These are phyloP conservation scores for Acer yangbiense DNA, from an alignment of 345 rosid genomes.

Conservation along the genomic window DNA sequence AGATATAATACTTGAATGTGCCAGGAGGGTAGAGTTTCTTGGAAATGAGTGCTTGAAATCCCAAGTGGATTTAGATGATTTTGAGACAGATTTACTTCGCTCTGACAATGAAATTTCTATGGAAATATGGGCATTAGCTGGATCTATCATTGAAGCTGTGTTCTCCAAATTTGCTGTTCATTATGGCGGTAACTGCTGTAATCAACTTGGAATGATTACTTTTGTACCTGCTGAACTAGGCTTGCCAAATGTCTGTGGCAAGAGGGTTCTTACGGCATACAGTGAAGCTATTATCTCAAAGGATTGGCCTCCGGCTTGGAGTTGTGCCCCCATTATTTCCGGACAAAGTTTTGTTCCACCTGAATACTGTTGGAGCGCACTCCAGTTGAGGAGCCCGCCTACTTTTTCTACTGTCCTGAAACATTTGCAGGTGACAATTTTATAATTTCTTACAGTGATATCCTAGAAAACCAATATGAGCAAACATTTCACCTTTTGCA, in stretches of 20 bases:
- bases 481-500: constrained; percentile 75
- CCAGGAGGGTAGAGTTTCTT: constrained; percentile 72
- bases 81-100: constrained; percentile 47
- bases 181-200: constrained; percentile 78
- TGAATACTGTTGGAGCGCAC: constrained; percentile 81
- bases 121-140: constrained; percentile 79
- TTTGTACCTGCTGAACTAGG: constrained; percentile 90
- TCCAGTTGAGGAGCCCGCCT: constrained; percentile 86
- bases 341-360: constrained; percentile 81
- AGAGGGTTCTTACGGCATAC: constrained; percentile 80
- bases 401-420: constrained; percentile 72
- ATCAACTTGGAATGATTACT: constrained; percentile 71
- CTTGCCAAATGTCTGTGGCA: constrained; percentile 71
- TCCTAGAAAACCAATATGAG: constrained; percentile 4
- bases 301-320: constrained; percentile 98
- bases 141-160: constrained; percentile 80
- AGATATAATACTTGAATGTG: constrained; percentile 88
- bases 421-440: constrained; percentile 72
- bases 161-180: constrained; percentile 80
- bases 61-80: constrained; percentile 50
- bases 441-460: constrained; percentile 11
- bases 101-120: constrained; percentile 57
- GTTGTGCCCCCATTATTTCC: constrained; percentile 75
- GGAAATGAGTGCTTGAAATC: constrained; percentile 60
- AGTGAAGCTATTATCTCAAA: constrained; percentile 68